phyloP scores from a whole-genome alignment of 2,329 filamentous ascomycete genomes.

The Achaetomium macrosporum region DNA sequence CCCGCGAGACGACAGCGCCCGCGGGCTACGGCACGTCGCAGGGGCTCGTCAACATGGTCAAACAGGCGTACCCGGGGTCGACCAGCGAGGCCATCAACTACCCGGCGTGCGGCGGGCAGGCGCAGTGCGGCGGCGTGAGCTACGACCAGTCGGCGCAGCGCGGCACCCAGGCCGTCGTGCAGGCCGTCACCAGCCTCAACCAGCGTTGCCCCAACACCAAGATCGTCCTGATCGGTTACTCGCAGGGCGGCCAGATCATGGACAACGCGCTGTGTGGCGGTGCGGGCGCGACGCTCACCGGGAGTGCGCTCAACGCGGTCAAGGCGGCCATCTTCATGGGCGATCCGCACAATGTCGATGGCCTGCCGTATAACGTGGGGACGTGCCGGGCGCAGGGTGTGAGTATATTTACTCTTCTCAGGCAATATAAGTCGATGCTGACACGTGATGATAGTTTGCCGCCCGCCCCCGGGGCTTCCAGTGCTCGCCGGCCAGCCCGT shows the following conservation, averaged over 20 bases:
- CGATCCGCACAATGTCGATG: constrained; percentile 51
- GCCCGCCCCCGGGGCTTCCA: constrained; percentile 51
- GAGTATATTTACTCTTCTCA: constrained; percentile 28
- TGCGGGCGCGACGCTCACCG: constrained; percentile 40
- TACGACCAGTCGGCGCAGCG: constrained; percentile 55
- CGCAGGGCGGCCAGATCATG: constrained; percentile 59
- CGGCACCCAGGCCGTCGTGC: constrained; percentile 53
- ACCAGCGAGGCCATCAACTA: constrained; percentile 52
- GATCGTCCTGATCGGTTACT: constrained; percentile 57
- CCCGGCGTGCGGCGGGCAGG: constrained; percentile 58
- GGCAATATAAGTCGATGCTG: background rate
- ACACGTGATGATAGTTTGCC: constrained; percentile 47
- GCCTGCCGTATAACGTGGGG: constrained; percentile 54
- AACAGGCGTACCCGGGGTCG: constrained; percentile 42
- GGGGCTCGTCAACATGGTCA: constrained; percentile 45
- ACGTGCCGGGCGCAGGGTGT: constrained; percentile 53
- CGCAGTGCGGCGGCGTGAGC: constrained; percentile 50
- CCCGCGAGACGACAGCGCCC: constrained; percentile 43
- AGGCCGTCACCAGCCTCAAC: constrained; percentile 54
- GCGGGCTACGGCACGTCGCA: constrained; percentile 48
- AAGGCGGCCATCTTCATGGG: constrained; percentile 63
- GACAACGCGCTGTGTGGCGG: constrained; percentile 60
- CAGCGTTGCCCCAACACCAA: constrained; percentile 50
- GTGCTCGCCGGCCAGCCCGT: constrained; percentile 44
- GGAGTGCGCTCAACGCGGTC: constrained; percentile 47